A percentile compares a stretch with the other conserved stretches of the same genome.
Evolutionary conservation across 345 rosid genomes (phyloP).

Genomic region (Syzygium aromaticum): DNA sequence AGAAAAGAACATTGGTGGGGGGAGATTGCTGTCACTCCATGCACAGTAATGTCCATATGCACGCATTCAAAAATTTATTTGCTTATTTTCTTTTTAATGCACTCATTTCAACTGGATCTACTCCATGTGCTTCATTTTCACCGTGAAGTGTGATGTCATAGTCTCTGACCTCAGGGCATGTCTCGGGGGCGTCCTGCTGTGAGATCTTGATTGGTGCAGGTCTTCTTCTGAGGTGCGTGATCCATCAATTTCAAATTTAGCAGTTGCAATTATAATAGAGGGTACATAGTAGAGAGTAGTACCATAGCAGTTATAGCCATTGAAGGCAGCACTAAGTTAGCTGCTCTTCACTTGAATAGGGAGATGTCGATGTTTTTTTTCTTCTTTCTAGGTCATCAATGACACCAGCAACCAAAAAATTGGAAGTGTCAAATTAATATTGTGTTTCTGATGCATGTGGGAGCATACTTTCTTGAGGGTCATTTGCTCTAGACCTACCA

Average conservation of each 20-base stretch:
- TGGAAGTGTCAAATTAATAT: neutral
- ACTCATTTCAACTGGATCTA: neutral
- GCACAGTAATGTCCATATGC: neutral
- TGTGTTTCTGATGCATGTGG: neutral
- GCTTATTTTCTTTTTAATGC: neutral
- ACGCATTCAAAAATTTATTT: neutral
- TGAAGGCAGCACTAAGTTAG: neutral
- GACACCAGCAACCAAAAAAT: neutral
- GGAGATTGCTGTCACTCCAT: slow-evolving; percentile 6
- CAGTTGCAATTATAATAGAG: neutral
- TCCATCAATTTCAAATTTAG: neutral
- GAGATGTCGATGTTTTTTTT: neutral
- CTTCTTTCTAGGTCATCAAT: neutral
- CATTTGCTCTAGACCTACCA: neutral
- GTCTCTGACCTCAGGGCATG: neutral
- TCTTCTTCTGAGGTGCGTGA: neutral
- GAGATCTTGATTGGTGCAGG: neutral
- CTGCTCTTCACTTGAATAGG: neutral
- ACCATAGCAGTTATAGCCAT: neutral
- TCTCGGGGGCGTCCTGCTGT: neutral
- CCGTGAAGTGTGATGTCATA: neutral
- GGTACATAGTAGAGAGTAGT: neutral
- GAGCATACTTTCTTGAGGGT: neutral
- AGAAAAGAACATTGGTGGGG: slow-evolving; percentile 6
- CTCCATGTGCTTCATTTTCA: neutral